Evolutionary conservation across 805 yeast genomes (phyloP), one percentile per base, ranked within the genome.

Genomic region (Scheffersomyces lignosus): DNA sequence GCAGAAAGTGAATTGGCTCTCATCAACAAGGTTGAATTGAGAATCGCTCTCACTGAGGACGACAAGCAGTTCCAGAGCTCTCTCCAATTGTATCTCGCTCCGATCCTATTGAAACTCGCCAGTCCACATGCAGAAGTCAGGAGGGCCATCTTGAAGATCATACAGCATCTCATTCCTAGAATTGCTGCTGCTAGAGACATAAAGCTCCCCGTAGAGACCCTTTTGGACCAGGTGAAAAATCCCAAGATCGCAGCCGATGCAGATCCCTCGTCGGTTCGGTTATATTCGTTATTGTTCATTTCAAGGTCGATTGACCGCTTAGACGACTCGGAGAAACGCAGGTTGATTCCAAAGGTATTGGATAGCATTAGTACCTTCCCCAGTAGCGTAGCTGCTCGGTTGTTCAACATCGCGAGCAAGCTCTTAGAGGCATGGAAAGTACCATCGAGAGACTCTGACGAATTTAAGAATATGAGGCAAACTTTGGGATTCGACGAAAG

Each of bases 11-110:
- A 87, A 51, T 58, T 81, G 31, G 70, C 75, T 1, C 62, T 86
- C 38, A 72, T 87, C 26, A 80, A 81, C 50, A 84, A 81, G 54
- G 96, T 87, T 1, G 97, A 90, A 58, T 74, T 90, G 33, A 69
- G 87, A 27, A 70, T 91, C 14, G 91, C 95, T 1, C 64, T 91
- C 28, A 87, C 97, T 0, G 77, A 76, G 33, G 67, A 81, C 0
- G 84, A 82, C 31, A 70, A 61, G 2, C 84, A 83, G 51, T 74
- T 89, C 37, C 81, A 84, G 51, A 53, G 73, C 2, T 62, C 81
- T 4, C 56, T 93, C 27, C 69, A 71, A 8, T 60, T 76, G 1
- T 91, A 83, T 52, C 67, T 91, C 29, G 73, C 87, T 1, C 96
- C 99, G 1, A 54, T 91, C 18, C 62, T 91, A 24, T 65, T 90